Evolutionary conservation across 768 basidiomycete genomes (phyloP).

Genomic region (Tricholoma sp.): DNA sequence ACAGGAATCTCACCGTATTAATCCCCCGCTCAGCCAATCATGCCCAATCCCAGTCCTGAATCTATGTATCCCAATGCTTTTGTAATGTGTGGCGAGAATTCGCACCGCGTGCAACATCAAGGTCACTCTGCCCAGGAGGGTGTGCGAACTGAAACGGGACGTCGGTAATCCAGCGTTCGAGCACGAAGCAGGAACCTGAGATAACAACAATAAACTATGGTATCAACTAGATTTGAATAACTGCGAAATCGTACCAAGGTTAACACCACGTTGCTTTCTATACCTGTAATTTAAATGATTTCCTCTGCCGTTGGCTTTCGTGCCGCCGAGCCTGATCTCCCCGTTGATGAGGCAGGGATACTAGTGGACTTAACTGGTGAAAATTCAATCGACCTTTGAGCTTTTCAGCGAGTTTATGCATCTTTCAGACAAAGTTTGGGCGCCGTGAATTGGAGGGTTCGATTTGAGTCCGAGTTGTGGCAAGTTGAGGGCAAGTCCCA

Average conservation of each 20-base stretch:
- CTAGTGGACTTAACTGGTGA: not conserved
- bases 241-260: conserved; percentile 53
- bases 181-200: conserved; percentile 72
- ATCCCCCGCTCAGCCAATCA: conserved; percentile 55
- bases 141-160: conserved; percentile 50
- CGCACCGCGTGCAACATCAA: conserved; percentile 62
- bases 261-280: conserved; percentile 74
- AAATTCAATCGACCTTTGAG: not conserved
- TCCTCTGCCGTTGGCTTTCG: not conserved
- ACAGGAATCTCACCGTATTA: conserved; percentile 59
- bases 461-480: too few species aligned
- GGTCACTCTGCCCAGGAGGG: conserved; percentile 57
- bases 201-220: too few species aligned
- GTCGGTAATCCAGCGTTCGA: conserved; percentile 75
- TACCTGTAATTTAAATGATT: conserved; percentile 42
- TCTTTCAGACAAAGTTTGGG: too few species aligned
- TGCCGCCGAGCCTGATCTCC: too few species aligned
- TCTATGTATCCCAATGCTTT: conserved; percentile 71
- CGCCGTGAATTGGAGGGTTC: too few species aligned
- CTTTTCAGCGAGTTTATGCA: not conserved
- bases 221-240: too few species aligned
- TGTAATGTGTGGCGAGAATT: conserved; percentile 46
- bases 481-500: too few species aligned
- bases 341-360: not conserved
- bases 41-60: conserved; percentile 58